Conservation (phyloP, 192 early-diverging fungal genomes). For the Blastocladiella britannica region DNA sequence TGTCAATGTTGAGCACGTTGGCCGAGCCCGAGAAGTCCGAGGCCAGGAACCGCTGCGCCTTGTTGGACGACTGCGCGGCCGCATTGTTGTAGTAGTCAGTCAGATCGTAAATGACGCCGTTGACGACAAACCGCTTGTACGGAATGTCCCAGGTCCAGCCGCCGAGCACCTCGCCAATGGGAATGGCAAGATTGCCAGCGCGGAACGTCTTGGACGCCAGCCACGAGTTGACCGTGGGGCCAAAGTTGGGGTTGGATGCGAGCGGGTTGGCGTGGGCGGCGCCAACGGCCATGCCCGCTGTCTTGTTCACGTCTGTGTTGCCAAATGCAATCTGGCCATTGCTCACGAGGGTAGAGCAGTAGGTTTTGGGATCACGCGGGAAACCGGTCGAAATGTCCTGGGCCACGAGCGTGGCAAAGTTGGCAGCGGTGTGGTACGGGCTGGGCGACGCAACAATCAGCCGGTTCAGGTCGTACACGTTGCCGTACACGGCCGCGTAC, state of each 20-base stretch:
- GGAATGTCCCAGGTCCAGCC: conserved; percentile 14
- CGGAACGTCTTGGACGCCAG: background rate
- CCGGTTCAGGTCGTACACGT: conserved; percentile 56
- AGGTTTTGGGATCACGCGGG: background rate
- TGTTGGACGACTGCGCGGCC: background rate
- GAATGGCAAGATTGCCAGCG: background rate
- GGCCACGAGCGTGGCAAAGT: conserved; percentile 3
- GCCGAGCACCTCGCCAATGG: conserved; percentile 24
- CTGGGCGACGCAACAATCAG: conserved; percentile 24
- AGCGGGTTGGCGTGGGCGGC: background rate
- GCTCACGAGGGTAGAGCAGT: background rate
- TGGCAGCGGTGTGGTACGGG: conserved; percentile 27
- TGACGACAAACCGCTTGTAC: conserved; percentile 36
- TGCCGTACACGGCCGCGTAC: conserved; percentile 49
- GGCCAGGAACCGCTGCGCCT: background rate
- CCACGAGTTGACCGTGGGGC: background rate
- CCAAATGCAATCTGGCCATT: background rate
- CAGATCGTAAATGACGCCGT: conserved; percentile 51
- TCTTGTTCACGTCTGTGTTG: background rate
- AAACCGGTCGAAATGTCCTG: background rate
- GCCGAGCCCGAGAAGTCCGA: background rate
- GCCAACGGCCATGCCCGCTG: background rate
- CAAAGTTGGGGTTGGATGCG: background rate
- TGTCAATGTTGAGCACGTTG: background rate
- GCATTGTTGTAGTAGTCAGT: conserved; percentile 37